Conservation (phyloP, 768 basidiomycete species). For the Psilocybe tampanensis region DNA sequence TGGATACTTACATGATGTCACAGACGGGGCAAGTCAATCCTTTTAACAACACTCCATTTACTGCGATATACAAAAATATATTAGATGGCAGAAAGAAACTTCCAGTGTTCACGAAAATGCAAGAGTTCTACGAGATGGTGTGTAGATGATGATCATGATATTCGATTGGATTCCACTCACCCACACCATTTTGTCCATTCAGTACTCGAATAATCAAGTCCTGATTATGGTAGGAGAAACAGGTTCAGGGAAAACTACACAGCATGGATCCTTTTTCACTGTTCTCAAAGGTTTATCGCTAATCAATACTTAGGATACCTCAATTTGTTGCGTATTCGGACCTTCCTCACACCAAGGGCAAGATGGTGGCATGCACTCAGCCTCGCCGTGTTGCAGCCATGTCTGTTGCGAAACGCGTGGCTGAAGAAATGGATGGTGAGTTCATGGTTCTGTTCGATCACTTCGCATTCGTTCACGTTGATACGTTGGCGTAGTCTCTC, state of each 20-base stretch:
- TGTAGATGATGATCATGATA: no score
- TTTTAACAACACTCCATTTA: background rate
- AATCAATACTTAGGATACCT: conserved; percentile 68
- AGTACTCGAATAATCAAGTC: conserved; percentile 77
- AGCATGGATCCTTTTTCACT: conserved; percentile 1
- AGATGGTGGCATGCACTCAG: conserved; percentile 95
- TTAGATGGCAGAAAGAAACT: background rate
- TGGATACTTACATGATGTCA: background rate
- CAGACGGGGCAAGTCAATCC: background rate
- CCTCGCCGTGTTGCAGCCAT: conserved; percentile 96
- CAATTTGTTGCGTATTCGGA: conserved; percentile 96
- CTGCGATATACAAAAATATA: background rate
- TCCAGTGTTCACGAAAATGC: background rate
- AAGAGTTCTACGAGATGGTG: background rate
- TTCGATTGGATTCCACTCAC: conserved; percentile 1
- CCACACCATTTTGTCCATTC: conserved; percentile 26
- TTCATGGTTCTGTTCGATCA: conserved; percentile 3
- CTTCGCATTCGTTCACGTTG: no score
- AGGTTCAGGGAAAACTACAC: conserved; percentile 97
- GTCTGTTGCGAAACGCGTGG: conserved; percentile 98
- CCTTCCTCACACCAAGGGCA: conserved; percentile 86
- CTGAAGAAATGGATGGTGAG: conserved; percentile 98
- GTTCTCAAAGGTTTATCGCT: background rate
- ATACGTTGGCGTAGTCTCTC: no score
- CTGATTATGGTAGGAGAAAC: conserved; percentile 96